These are phyloP conservation scores for Globisporangium canariense DNA, from an alignment of 352 stramenopile species.

Conservation along the genomic window DNA sequence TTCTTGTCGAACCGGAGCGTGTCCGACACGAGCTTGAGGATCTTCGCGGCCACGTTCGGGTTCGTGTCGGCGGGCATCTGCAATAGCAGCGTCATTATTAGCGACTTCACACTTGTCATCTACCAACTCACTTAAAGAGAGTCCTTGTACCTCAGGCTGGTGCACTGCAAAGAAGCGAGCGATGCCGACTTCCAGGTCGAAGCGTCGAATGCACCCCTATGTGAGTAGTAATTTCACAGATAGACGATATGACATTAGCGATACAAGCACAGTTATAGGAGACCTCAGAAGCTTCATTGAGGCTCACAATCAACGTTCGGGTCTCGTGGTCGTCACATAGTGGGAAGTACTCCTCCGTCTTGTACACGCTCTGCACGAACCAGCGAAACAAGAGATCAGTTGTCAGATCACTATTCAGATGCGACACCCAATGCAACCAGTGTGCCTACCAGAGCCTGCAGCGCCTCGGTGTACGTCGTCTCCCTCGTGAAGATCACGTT, in stretches of 20 bases:
- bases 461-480: constrained; percentile 70
- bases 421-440: background rate
- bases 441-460: constrained; percentile 51
- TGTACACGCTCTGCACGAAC: constrained; percentile 51
- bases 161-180: constrained; percentile 70
- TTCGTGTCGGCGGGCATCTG: constrained; percentile 63
- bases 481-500: constrained; percentile 62
- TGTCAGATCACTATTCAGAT: background rate
- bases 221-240: background rate
- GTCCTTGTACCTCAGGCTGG: constrained; percentile 38
- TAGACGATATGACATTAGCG: background rate
- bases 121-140: background rate
- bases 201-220: constrained; percentile 65
- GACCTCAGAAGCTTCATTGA: background rate
- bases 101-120: background rate
- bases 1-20: constrained; percentile 73
- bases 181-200: constrained; percentile 74
- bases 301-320: constrained; percentile 45
- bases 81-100: background rate
- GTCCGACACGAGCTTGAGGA: constrained; percentile 69
- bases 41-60: constrained; percentile 56
- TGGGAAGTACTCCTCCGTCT: constrained; percentile 79
- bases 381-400: background rate
- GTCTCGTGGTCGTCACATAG: constrained; percentile 62
- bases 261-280: background rate